Percentiles rank a stretch among this genome's conserved stretches.
These are phyloP conservation scores for Linum tenue DNA, from an alignment of 345 rosid genomes.

Conservation along the genomic window DNA sequence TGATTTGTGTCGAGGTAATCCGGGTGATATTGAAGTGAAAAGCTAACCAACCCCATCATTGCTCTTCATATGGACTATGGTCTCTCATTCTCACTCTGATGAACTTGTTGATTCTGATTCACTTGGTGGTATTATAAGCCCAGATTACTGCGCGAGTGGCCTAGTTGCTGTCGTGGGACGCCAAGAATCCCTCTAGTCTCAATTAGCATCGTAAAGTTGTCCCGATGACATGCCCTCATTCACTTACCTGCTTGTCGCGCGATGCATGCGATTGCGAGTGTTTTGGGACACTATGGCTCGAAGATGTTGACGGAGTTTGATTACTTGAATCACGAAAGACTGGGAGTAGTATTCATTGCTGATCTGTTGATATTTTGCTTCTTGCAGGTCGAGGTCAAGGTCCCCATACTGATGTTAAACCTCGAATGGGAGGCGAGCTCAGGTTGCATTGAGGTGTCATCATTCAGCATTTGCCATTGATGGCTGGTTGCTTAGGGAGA, in stretches of 20 bases:
- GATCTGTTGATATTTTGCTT: not conserved
- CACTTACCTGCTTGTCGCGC: too few species aligned
- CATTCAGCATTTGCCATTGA: too few species aligned
- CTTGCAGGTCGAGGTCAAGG: constrained; percentile 61
- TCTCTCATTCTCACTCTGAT: constrained; percentile 8
- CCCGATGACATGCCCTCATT: too few species aligned
- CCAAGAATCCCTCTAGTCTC: too few species aligned
- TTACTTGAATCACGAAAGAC: constrained; percentile 9
- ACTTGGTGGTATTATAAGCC: constrained; percentile 6
- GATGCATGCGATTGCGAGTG: constrained; percentile 5
- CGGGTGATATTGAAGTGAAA: constrained; percentile 29
- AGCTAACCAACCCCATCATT: constrained; percentile 6
- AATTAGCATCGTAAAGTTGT: too few species aligned
- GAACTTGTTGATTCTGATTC: constrained; percentile 18
- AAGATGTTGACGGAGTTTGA: constrained; percentile 19
- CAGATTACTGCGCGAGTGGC: constrained; percentile 12
- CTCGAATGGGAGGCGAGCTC: too few species aligned
- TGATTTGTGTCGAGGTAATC: constrained; percentile 39
- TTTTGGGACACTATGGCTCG: constrained; percentile 18
- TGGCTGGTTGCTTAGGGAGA: too few species aligned
- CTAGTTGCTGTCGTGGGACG: not conserved
- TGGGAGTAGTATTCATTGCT: too few species aligned
- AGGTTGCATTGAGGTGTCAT: too few species aligned
- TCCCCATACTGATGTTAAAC: constrained; percentile 26
- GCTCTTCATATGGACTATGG: not conserved